These are phyloP conservation scores for Penicillium sp. DNA, from an alignment of 2,329 filamentous ascomycete species.

Conservation along the genomic window DNA sequence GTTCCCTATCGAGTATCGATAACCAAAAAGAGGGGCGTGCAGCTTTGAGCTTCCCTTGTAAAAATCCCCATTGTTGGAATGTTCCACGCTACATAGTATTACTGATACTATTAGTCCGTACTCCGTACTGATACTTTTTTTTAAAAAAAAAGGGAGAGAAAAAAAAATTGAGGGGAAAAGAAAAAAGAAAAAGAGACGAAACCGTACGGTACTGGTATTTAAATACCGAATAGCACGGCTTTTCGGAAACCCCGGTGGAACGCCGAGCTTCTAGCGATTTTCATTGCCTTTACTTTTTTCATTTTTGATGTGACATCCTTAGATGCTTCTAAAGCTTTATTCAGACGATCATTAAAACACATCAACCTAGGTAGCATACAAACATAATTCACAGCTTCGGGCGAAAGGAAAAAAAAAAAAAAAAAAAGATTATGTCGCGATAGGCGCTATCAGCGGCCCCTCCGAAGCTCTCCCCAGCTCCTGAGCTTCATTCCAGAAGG, in stretches of 20 bases:
- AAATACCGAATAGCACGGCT: constrained; percentile 9
- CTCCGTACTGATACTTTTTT: not conserved
- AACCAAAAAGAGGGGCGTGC: constrained; percentile 10
- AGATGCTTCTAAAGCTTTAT: not conserved
- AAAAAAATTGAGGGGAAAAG: not conserved
- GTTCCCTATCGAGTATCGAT: constrained; percentile 13
- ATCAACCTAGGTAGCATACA: too few species aligned
- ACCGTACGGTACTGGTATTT: constrained; percentile 5
- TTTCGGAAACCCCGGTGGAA: constrained; percentile 22
- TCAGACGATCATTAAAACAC: not conserved
- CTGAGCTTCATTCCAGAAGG: constrained; percentile 24
- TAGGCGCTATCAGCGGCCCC: constrained; percentile 31
- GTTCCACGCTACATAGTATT: not conserved
- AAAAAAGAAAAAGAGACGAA: too few species aligned
- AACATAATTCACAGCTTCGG: not conserved
- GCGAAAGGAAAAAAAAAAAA: not conserved
- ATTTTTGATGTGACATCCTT: not conserved
- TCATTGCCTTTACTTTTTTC: not conserved
- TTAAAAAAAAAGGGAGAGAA: not conserved
- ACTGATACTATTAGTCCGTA: too few species aligned
- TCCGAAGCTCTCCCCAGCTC: constrained; percentile 29
- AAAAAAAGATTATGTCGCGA: constrained; percentile 9
- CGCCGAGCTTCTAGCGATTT: constrained; percentile 13
- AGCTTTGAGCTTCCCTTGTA: constrained; percentile 7
- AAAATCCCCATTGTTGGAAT: constrained; percentile 5